phyloP scores from a whole-genome alignment of 768 basidiomycete genomes.

The Filobasidium floriforme region DNA sequence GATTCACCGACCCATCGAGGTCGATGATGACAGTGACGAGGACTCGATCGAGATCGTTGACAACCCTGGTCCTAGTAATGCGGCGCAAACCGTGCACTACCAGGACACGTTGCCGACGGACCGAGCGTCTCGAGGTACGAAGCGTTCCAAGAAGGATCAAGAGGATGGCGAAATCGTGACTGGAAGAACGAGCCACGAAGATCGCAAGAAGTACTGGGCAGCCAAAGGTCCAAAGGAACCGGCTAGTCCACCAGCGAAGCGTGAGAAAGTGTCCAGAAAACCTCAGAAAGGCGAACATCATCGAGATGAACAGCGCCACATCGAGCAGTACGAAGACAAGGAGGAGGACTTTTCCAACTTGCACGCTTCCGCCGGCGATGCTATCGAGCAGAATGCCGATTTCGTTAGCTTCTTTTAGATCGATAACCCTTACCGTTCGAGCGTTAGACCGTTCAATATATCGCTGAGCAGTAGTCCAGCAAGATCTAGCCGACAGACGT shows the following conservation, averaged over 20 bases:
- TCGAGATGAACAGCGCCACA: background rate
- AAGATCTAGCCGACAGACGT: no score
- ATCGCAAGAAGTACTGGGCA: constrained; percentile 3
- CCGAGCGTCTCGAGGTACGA: background rate
- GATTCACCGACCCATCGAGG: background rate
- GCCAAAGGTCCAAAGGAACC: background rate
- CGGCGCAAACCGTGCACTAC: background rate
- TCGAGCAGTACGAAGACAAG: background rate
- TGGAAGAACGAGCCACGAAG: background rate
- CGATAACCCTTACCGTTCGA: no score
- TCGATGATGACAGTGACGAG: constrained; percentile 11
- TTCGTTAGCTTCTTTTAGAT: constrained; percentile 6
- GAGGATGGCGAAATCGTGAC: background rate
- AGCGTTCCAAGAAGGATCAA: background rate
- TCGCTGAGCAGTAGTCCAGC: no score
- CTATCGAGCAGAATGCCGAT: constrained; percentile 4
- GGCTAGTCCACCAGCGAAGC: background rate
- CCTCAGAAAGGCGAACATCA: background rate
- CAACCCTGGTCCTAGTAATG: background rate
- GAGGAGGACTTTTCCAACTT: background rate
- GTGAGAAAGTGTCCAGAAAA: background rate
- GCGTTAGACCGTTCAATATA: no score
- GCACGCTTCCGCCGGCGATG: background rate
- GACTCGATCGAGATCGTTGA: constrained; percentile 10
- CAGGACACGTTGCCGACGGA: background rate